Conservation (phyloP, 2,329 filamentous ascomycete genomes). For the Phialophora verrucosa region DNA sequence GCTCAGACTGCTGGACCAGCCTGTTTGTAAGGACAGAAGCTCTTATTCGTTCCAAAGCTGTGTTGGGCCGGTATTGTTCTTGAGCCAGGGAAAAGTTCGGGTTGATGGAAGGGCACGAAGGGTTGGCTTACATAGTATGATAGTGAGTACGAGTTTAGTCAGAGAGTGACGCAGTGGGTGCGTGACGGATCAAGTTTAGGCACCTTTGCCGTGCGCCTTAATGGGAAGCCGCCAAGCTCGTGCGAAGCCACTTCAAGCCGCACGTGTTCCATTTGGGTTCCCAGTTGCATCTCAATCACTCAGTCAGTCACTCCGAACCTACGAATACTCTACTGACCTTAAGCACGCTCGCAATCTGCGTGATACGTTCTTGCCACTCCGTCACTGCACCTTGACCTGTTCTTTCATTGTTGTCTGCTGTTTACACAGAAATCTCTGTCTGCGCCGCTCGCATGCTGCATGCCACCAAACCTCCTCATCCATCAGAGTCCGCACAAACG, state of each 20-base stretch:
- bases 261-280: background rate
- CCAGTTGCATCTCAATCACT: background rate
- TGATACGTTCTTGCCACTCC: background rate
- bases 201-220: background rate
- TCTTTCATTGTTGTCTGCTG: background rate
- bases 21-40: background rate
- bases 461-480: slow-evolving; percentile 23
- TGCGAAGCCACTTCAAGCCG: background rate
- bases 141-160: background rate
- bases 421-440: background rate
- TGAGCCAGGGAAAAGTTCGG: slow-evolving; percentile 20
- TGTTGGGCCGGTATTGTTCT: slow-evolving; percentile 6
- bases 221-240: background rate
- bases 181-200: background rate
- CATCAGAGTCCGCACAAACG: slow-evolving; percentile 7
- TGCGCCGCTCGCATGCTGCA: slow-evolving; percentile 27
- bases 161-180: background rate
- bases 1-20: slow-evolving; percentile 21
- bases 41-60: slow-evolving; percentile 14
- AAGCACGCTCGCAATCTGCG: background rate
- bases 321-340: background rate
- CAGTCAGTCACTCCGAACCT: too few relatives aligned
- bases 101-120: background rate
- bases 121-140: background rate
- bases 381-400: background rate